A percentile compares a stretch with the other conserved stretches of the same genome.
Evolutionary conservation across 495 filamentous ascomycete species (phyloP).

Genomic region (Cetradonia linearis): DNA sequence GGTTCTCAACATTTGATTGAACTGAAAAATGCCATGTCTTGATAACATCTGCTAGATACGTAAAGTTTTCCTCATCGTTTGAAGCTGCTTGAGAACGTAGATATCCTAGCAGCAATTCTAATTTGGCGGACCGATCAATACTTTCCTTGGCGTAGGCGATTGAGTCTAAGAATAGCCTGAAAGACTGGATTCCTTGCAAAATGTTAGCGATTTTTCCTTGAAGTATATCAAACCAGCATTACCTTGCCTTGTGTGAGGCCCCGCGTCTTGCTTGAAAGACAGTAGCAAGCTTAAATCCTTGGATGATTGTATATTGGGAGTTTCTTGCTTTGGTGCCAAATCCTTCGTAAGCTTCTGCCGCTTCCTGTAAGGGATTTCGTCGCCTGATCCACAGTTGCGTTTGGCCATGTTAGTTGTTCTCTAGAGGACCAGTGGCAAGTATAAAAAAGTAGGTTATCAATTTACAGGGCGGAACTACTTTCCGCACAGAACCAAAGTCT

Average conservation of each 20-base stretch:
- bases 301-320: slow-evolving; percentile 46
- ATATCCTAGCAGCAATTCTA: slow-evolving; percentile 59
- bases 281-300: slow-evolving; percentile 53
- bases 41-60: slow-evolving; percentile 63
- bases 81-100: slow-evolving; percentile 55
- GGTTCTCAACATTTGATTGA: slow-evolving; percentile 58
- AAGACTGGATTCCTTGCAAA: slow-evolving; percentile 53
- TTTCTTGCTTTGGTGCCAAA: slow-evolving; percentile 9
- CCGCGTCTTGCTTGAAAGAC: slow-evolving; percentile 55
- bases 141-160: slow-evolving; percentile 46
- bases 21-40: slow-evolving; percentile 68
- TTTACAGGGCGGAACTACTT: background rate
- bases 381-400: slow-evolving; percentile 19
- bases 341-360: slow-evolving; percentile 34
- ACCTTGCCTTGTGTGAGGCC: slow-evolving; percentile 52
- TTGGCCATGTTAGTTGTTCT: slow-evolving; percentile 15
- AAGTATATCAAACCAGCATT: slow-evolving; percentile 8
- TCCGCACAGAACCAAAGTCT: slow-evolving; percentile 4
- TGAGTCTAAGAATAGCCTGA: slow-evolving; percentile 64
- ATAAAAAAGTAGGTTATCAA: background rate
- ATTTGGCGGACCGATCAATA: slow-evolving; percentile 39
- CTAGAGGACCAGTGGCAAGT: background rate
- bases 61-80: slow-evolving; percentile 43
- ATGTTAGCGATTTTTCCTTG: background rate
- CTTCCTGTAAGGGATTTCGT: slow-evolving; percentile 30